phyloP scores from a whole-genome alignment of 163 green algal species.

The Scenedesmus sp. region DNA sequence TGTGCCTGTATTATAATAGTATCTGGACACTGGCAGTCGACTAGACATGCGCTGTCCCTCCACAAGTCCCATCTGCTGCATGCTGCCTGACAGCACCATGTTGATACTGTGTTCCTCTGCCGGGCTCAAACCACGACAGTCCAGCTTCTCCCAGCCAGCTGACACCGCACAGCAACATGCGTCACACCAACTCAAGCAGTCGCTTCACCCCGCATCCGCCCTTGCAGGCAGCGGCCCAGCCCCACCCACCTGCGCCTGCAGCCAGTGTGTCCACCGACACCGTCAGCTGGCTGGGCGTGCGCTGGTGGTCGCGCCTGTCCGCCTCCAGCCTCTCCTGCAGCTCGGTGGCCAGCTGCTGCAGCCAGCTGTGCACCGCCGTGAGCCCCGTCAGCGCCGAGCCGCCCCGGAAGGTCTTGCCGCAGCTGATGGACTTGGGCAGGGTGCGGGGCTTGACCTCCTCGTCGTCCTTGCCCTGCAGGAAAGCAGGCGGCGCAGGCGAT shows the following conservation, averaged over 20 bases:
- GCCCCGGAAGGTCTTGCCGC: constrained; percentile 84
- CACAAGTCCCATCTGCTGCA: constrained; percentile 67
- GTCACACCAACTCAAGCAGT: not conserved
- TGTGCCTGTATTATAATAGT: no score
- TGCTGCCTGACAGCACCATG: constrained; percentile 77
- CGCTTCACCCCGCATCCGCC: not conserved
- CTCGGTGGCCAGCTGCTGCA: constrained; percentile 72
- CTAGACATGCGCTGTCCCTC: constrained; percentile 61
- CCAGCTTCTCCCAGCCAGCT: not conserved
- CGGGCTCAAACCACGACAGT: not conserved
- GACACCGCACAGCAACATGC: not conserved
- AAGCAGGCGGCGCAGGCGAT: not conserved
- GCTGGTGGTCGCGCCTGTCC: constrained; percentile 65
- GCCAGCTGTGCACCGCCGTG: constrained; percentile 64
- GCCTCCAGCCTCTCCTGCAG: constrained; percentile 75
- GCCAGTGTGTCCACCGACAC: constrained; percentile 59
- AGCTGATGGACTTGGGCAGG: constrained; percentile 70
- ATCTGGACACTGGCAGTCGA: constrained; percentile 73
- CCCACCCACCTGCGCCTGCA: not conserved
- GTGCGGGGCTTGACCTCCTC: constrained; percentile 76
- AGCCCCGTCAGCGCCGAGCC: constrained; percentile 61
- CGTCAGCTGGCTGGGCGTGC: constrained; percentile 73
- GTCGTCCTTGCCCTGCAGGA: constrained; percentile 69
- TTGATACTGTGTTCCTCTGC: not conserved
- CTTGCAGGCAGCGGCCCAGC: not conserved